Percentiles rank a stretch among this genome's conserved stretches.
These are phyloP conservation scores for Malbranchea zuffiana DNA, from an alignment of 2,329 filamentous ascomycete genomes.

Conservation along the genomic window DNA sequence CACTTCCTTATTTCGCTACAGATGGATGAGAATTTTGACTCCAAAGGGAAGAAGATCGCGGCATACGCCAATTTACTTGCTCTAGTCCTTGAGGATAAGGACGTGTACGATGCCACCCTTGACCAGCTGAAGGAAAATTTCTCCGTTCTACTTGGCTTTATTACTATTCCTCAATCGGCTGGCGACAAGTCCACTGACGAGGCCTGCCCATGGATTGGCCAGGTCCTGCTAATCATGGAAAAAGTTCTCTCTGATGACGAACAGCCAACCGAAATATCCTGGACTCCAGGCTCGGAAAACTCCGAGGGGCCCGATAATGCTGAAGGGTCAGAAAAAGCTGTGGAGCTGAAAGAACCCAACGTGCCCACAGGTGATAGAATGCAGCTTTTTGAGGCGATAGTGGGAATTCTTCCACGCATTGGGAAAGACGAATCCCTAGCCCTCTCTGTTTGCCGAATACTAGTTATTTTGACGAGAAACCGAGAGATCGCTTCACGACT, in stretches of 20 bases:
- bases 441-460: constrained; percentile 66
- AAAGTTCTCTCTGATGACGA: constrained; percentile 81
- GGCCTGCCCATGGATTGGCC: constrained; percentile 83
- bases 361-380: constrained; percentile 55
- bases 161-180: constrained; percentile 49
- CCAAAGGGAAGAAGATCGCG: constrained; percentile 59
- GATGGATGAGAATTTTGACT: constrained; percentile 45
- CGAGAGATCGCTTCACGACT: constrained; percentile 63
- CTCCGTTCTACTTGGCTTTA: constrained; percentile 62
- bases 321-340: constrained; percentile 35
- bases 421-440: constrained; percentile 80
- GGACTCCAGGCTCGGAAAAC: constrained; percentile 48
- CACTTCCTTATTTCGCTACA: constrained; percentile 65
- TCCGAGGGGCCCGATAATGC: constrained; percentile 39
- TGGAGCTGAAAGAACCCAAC: constrained; percentile 49
- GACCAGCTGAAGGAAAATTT: constrained; percentile 68
- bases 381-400: constrained; percentile 62
- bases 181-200: constrained; percentile 60
- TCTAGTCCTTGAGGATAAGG: constrained; percentile 68
- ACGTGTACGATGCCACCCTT: constrained; percentile 68
- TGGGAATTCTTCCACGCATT: constrained; percentile 73
- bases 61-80: constrained; percentile 88
- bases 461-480: constrained; percentile 78
- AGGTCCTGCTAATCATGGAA: constrained; percentile 81
- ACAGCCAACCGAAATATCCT: constrained; percentile 62